phyloP scores from a whole-genome alignment of 495 filamentous ascomycete genomes.

The Xylaria scruposa region DNA sequence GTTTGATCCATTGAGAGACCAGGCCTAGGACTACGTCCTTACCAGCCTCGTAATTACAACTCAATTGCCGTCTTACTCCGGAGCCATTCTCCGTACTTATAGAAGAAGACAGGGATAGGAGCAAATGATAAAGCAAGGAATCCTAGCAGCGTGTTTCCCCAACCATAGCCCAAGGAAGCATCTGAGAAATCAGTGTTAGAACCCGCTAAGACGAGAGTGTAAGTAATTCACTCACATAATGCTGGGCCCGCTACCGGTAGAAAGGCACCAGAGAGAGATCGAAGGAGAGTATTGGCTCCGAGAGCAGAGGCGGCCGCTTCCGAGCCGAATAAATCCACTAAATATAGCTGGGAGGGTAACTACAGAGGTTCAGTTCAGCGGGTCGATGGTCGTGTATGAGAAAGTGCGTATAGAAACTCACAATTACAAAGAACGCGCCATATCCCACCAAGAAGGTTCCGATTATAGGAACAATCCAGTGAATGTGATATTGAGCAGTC shows the following conservation, averaged over 20 bases:
- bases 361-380: background rate
- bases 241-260: constrained; percentile 53
- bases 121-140: constrained; percentile 43
- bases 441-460: constrained; percentile 50
- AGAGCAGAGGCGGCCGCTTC: constrained; percentile 64
- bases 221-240: constrained; percentile 40
- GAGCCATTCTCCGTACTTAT: constrained; percentile 44
- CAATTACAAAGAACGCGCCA: constrained; percentile 53
- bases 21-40: background rate
- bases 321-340: constrained; percentile 63
- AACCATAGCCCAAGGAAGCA: constrained; percentile 49
- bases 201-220: background rate
- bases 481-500: constrained; percentile 39
- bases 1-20: background rate
- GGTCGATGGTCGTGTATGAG: background rate
- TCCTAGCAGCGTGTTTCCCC: constrained; percentile 56
- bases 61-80: constrained; percentile 4
- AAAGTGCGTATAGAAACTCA: background rate
- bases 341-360: constrained; percentile 59
- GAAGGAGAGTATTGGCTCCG: constrained; percentile 57
- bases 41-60: background rate
- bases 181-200: constrained; percentile 23
- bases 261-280: constrained; percentile 61
- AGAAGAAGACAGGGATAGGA: constrained; percentile 51
- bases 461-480: constrained; percentile 61